A percentile compares a stretch with the other conserved stretches of the same genome.
These are phyloP conservation scores for Arabidopsis suecica DNA, from an alignment of 345 rosid species.

Conservation along the genomic window DNA sequence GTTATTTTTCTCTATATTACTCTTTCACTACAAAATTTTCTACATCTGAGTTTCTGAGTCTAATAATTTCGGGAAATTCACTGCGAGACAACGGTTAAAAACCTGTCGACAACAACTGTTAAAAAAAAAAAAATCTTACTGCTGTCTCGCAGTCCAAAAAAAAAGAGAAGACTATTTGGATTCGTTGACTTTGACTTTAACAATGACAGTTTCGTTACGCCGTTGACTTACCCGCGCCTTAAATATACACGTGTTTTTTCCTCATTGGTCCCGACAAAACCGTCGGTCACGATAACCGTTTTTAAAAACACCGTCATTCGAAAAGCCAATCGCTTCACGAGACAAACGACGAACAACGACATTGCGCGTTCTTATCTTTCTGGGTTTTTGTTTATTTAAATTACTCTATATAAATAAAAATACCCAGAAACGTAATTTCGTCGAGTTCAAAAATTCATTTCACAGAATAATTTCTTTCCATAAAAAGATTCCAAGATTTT, in stretches of 20 bases:
- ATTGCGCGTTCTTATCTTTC: slow-evolving; percentile 24
- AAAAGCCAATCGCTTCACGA: slow-evolving; percentile 6
- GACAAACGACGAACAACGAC: slow-evolving; percentile 7
- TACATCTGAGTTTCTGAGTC: neutral
- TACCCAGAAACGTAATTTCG: slow-evolving; percentile 41
- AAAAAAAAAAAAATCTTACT: neutral
- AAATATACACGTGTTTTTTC: neutral
- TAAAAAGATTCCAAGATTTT: slow-evolving; percentile 26
- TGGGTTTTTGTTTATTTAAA: neutral
- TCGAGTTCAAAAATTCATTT: slow-evolving; percentile 12
- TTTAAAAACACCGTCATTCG: slow-evolving; percentile 15
- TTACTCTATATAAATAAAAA: slow-evolving; percentile 16
- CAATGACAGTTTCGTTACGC: slow-evolving; percentile 21
- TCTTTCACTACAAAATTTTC: neutral
- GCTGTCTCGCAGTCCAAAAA: neutral
- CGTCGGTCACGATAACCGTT: slow-evolving; percentile 40
- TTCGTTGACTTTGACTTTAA: slow-evolving; percentile 24
- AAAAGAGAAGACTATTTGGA: neutral
- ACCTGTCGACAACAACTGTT: neutral
- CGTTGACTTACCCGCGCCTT: slow-evolving; percentile 15
- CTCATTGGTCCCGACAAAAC: slow-evolving; percentile 8
- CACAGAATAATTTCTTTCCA: slow-evolving; percentile 32
- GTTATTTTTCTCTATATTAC: neutral
- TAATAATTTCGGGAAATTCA: slow-evolving; percentile 1
- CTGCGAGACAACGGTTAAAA: neutral